A percentile compares a stretch with the other conserved stretches of the same genome.
Evolutionary conservation across 73 alveolate genomes (phyloP).

Genomic region (Durusdinium trenchii): DNA sequence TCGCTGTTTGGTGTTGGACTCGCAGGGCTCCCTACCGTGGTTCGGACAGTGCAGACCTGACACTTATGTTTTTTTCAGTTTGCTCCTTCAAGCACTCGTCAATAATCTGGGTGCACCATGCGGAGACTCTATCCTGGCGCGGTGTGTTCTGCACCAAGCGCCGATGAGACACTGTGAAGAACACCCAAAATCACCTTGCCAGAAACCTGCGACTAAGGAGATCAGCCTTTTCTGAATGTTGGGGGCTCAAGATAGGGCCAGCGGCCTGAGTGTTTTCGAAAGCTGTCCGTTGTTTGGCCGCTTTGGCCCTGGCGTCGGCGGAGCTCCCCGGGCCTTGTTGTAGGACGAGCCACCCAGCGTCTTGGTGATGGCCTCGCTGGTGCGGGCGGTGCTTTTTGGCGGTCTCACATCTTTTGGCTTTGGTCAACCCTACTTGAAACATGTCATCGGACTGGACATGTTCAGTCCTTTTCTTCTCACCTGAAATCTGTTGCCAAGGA

Average conservation of each 20-base stretch:
- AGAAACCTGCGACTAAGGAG: not conserved
- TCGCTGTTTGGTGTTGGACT: no score
- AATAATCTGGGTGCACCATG: constrained; percentile 97
- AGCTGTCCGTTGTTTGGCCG: not conserved
- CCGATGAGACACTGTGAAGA: no score
- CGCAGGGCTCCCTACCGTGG: no score
- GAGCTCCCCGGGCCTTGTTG: constrained; percentile 63
- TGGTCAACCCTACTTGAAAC: not conserved
- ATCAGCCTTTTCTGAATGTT: no score
- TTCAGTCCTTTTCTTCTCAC: not conserved
- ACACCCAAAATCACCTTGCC: not conserved
- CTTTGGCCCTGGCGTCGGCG: not conserved
- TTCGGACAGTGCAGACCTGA: no score
- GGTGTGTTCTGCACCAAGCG: no score
- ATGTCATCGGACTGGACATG: not conserved
- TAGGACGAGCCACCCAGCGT: constrained; percentile 96
- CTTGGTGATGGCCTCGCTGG: constrained; percentile 95
- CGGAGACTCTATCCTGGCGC: constrained; percentile 96
- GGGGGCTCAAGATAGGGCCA: no score
- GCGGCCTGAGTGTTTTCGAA: no score
- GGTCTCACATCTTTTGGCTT: not conserved
- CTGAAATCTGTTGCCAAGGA: not conserved
- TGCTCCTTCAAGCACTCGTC: constrained; percentile 97
- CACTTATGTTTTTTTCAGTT: no score
- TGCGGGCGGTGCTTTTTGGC: not conserved